Evolutionary conservation across 2,329 filamentous ascomycete species (phyloP).

Genomic region (Penicillium decumbens): DNA sequence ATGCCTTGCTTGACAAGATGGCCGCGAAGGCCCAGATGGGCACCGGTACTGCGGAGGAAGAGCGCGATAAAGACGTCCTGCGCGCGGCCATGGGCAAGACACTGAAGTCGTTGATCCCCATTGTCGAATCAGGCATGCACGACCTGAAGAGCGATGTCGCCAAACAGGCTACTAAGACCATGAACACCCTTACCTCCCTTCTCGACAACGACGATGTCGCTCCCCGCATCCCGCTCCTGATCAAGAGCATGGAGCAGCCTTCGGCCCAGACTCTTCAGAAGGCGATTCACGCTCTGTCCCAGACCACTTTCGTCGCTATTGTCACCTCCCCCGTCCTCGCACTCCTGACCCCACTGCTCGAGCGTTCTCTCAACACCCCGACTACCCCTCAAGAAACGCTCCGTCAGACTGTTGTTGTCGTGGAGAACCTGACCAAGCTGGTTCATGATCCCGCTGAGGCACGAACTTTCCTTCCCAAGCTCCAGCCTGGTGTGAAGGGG

Average conservation of each 20-base stretch:
- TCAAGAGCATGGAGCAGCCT: constrained; percentile 93
- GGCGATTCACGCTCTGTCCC: constrained; percentile 91
- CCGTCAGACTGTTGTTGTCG: constrained; percentile 90
- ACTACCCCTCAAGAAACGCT: constrained; percentile 89
- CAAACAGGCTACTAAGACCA: constrained; percentile 87
- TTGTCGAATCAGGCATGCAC: constrained; percentile 92
- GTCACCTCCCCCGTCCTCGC: constrained; percentile 95
- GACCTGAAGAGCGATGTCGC: constrained; percentile 80
- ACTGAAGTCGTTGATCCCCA: constrained; percentile 78
- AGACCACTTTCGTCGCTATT: constrained; percentile 96
- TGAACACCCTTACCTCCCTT: constrained; percentile 83
- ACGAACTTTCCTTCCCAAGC: constrained; percentile 86
- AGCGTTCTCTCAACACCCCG: constrained; percentile 88
- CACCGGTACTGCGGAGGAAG: constrained; percentile 77
- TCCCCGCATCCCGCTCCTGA: constrained; percentile 81
- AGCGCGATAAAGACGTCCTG: constrained; percentile 80
- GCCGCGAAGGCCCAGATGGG: constrained; percentile 89
- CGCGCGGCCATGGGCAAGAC: constrained; percentile 78
- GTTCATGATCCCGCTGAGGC: constrained; percentile 95
- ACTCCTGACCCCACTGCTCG: constrained; percentile 86
- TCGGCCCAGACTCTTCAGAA: constrained; percentile 85
- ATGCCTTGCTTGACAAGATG: constrained; percentile 82
- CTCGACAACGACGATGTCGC: constrained; percentile 96
- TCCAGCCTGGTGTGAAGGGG: constrained; percentile 86
- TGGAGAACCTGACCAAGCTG: constrained; percentile 96